Evolutionary conservation across 2,329 filamentous ascomycete genomes (phyloP), one percentile per base, ranked within the genome.

Genomic region (Amesomyces nigricolor): DNA sequence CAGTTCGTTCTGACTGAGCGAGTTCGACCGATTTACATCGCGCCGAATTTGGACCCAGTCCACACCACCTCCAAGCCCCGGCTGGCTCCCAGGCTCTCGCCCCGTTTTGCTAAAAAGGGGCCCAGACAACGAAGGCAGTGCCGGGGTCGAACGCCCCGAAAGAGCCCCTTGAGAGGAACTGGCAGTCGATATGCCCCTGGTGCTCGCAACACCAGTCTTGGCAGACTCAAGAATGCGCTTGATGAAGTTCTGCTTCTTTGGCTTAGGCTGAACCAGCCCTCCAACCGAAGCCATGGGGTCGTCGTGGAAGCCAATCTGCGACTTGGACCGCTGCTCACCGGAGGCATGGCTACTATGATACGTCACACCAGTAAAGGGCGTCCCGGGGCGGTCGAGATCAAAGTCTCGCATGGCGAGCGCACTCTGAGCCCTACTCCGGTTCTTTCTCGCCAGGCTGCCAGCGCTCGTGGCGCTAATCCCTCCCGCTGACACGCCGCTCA

Each of bases 41-140:
- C 94, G 84, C 37, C 94, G 87, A 19, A 97, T 91, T 69, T 97
- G 91, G n/a, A 99, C 91, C 91, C 94, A 99, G 68, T 97, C 92
- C 13, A 88, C 80, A 1, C 77, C 75, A 10, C 74, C 74, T 17
- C 75, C 79, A 6, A 87, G 70, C 2, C 87, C 89, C 79, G 87
- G 87, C 16, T 95, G 90, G 54, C 81, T 79, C 13, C 83, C 80
- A 4, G 79, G 73, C 59, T 83, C 81, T 45, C 76, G 75, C 53
- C 66, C 71, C 55, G 70, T 63, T 30, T 51, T 63, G 55, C 45
- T 53, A 26, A 53, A 49, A 17, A 53, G 26, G 19, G 52, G 45
- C 59, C 72, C 67, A 7, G 67, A 58, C 37, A 64, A 47, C 9
- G 61, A 61, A 3, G 59, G 59, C 11, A 71, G 65, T 7, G 63